Conservation (phyloP, 148 eudicot species). For the Vaccinium corymbosum region DNA sequence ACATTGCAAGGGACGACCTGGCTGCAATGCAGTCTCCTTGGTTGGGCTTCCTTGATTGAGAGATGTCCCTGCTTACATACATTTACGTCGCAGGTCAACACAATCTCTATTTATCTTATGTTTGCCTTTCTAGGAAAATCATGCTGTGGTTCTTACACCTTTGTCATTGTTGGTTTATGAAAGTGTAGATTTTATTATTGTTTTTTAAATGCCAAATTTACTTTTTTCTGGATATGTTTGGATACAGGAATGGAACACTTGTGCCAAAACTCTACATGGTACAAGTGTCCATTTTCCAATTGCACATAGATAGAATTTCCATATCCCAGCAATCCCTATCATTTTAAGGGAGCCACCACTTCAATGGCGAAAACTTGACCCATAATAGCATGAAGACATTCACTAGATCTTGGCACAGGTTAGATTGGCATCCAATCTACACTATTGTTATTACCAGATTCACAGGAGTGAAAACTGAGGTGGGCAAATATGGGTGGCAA, state of each 20-base stretch:
- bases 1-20: neutral
- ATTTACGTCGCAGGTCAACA: neutral
- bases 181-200: neutral
- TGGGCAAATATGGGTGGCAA: too few species aligned
- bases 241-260: neutral
- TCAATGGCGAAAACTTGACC: too few species aligned
- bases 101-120: neutral
- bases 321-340: neutral
- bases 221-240: neutral
- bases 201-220: neutral
- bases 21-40: neutral
- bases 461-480: too few species aligned
- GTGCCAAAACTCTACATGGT: neutral
- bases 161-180: neutral
- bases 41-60: neutral
- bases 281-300: neutral
- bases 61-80: neutral
- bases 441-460: too few species aligned
- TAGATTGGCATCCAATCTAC: too few species aligned
- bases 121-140: neutral
- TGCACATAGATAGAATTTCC: neutral
- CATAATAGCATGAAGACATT: too few species aligned
- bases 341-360: too few species aligned
- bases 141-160: neutral
- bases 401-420: too few species aligned